A percentile compares a stretch with the other conserved stretches of the same genome.
Conservation (phyloP, 805 yeast species). For the Teunomyces panamensis region DNA sequence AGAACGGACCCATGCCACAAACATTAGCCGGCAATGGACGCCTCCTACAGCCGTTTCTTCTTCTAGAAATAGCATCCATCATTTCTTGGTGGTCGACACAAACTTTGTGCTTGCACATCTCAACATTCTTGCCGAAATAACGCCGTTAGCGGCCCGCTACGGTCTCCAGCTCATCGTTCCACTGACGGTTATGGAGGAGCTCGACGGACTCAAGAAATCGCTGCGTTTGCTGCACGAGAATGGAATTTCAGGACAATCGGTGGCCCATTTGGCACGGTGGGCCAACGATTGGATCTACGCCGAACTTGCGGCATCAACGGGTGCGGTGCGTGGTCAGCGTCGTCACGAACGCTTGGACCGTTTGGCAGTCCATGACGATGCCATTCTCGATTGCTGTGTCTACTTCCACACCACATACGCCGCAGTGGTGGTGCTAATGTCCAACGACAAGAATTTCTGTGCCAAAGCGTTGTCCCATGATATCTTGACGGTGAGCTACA, state of each 20-base stretch:
- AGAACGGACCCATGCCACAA: background rate
- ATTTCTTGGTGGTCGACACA: constrained; percentile 69
- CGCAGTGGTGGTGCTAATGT: constrained; percentile 54
- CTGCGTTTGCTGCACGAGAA: constrained; percentile 12
- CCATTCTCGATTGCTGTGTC: constrained; percentile 81
- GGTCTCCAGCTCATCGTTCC: constrained; percentile 64
- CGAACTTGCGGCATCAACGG: constrained; percentile 49
- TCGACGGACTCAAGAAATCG: constrained; percentile 75
- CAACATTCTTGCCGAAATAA: constrained; percentile 52
- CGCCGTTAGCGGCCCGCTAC: constrained; percentile 37
- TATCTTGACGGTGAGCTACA: constrained; percentile 58
- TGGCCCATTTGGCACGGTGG: constrained; percentile 60
- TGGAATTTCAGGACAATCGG: constrained; percentile 25
- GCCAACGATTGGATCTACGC: constrained; percentile 78
- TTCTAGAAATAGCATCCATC: constrained; percentile 10
- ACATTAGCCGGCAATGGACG: background rate
- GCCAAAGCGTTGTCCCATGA: constrained; percentile 69
- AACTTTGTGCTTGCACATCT: constrained; percentile 76
- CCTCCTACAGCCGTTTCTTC: too few relatives aligned
- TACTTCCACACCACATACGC: constrained; percentile 47
- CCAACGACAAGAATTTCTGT: constrained; percentile 85
- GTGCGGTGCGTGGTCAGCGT: constrained; percentile 64
- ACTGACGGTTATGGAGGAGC: constrained; percentile 62
- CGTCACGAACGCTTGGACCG: constrained; percentile 50
- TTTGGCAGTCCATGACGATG: constrained; percentile 60